Percentiles rank a stretch among this genome's conserved stretches.
These are phyloP conservation scores for Paramecium octaurelia DNA, from an alignment of 73 alveolate genomes.

Conservation along the genomic window DNA sequence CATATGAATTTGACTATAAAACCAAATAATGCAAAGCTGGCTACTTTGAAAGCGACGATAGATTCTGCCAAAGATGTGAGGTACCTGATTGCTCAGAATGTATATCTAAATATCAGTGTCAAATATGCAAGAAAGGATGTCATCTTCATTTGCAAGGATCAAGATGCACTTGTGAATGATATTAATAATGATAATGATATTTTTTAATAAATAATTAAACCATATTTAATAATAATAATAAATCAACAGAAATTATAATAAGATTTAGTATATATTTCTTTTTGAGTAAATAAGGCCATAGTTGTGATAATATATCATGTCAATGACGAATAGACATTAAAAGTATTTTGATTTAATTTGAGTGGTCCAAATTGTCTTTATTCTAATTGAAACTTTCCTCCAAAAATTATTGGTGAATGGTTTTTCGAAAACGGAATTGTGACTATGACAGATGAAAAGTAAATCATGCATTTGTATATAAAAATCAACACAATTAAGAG, in stretches of 20 bases:
- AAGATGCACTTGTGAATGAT: not conserved
- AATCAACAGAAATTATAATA: not conserved
- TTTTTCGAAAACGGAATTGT: too few species aligned
- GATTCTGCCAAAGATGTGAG: not conserved
- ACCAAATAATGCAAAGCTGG: not conserved
- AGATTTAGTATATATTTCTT: not conserved
- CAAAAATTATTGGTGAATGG: not conserved
- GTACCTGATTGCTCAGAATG: not conserved
- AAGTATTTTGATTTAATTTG: too few species aligned
- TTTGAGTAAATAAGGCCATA: not conserved
- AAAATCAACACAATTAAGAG: too few species aligned
- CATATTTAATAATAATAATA: not conserved
- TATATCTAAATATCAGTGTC: not conserved
- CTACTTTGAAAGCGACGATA: not conserved
- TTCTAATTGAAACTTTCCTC: not conserved
- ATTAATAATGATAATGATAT: not conserved
- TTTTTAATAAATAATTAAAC: not conserved
- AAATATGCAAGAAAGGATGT: not conserved
- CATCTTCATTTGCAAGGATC: not conserved
- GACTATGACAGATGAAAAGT: too few species aligned
- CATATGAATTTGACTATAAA: not conserved
- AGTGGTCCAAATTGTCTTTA: too few species aligned
- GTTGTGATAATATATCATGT: not conserved
- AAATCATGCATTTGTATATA: too few species aligned
- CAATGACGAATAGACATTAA: too few species aligned